Evolutionary conservation across 352 stramenopile genomes (phyloP), one percentile per base, ranked within the genome.

Genomic region (Globisporangium paddicum): DNA sequence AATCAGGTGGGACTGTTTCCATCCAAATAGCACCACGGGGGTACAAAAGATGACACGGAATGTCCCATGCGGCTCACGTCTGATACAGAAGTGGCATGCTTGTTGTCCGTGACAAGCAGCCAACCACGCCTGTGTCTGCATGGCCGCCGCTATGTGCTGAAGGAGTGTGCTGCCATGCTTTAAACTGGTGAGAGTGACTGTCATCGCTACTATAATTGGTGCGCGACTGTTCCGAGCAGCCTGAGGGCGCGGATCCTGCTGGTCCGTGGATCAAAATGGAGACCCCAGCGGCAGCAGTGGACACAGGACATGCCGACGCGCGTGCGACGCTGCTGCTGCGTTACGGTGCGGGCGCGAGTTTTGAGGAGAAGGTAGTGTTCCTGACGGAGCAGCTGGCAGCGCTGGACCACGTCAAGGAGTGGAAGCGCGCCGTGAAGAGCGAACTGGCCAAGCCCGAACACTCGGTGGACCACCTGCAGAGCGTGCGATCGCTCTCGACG

Each of bases 391-490:
- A 64, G 10, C 62, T 93, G 48, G 34, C 59, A 7, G 56, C 63
- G 11, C 51, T 76, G 32, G 75, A 87, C 7, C 64, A 75, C 46
- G 71, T 68, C 23, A 74, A 69, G 56, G 68, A 77, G 21, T 87
- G 79, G 73, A 90, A 90, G 54, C 55, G 66, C n/a, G 59, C 59
- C 13, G 47, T 90, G 18, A 71, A 79, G 55, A 62, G 30, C 35
- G 80, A 93, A 48, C 56, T 89, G 25, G 50, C 53, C 32, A 73
- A 68, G 52, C 59, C 73, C n/a, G 73, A 88, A 42, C 78, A 78
- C 55, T 56, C 62, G 28, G 52, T 79, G 38, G 62, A 79, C 6
- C 63, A 82, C n/a, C 63, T 84, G 30, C 64, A 77, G 51, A 64
- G 46, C 59, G 26, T 63, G 34, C 60, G 51, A 19, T 21, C 32